Evolutionary conservation across 2,329 filamentous ascomycete species (phyloP).

Genomic region (Trichoderma afroharzianum): DNA sequence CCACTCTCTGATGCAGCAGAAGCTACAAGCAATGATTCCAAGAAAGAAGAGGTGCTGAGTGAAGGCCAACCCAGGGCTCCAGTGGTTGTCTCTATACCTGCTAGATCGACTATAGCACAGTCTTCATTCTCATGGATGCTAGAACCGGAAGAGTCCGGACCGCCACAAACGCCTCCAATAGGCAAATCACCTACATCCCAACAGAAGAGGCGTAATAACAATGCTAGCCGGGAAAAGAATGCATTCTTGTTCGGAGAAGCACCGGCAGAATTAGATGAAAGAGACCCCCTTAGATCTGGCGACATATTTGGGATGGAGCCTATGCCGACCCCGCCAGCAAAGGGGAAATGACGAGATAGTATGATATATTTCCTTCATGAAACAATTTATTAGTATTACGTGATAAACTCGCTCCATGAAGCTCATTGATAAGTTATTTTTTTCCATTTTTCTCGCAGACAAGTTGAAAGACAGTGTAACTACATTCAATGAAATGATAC

Average conservation of each 20-base stretch:
- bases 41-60: not conserved
- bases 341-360: slow-evolving; percentile 19
- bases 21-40: not conserved
- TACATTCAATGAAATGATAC: not conserved
- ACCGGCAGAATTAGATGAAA: slow-evolving; percentile 34
- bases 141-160: slow-evolving; percentile 47
- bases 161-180: slow-evolving; percentile 23
- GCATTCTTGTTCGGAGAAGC: slow-evolving; percentile 59
- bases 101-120: slow-evolving; percentile 64
- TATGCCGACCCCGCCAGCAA: slow-evolving; percentile 33
- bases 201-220: slow-evolving; percentile 42
- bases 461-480: not conserved
- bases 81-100: slow-evolving; percentile 46
- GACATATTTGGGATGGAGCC: slow-evolving; percentile 57
- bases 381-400: not conserved
- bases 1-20: not conserved
- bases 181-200: slow-evolving; percentile 31
- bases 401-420: not conserved
- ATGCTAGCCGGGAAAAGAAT: slow-evolving; percentile 50
- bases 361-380: not conserved
- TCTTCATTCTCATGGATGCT: slow-evolving; percentile 81
- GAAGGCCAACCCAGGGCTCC: slow-evolving; percentile 14
- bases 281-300: slow-evolving; percentile 38
- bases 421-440: not conserved
- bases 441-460: not conserved